Percentiles rank a stretch among this genome's conserved stretches.
Evolutionary conservation across 2,329 filamentous ascomycete species (phyloP).

Genomic region (Periconia macrospinosa): DNA sequence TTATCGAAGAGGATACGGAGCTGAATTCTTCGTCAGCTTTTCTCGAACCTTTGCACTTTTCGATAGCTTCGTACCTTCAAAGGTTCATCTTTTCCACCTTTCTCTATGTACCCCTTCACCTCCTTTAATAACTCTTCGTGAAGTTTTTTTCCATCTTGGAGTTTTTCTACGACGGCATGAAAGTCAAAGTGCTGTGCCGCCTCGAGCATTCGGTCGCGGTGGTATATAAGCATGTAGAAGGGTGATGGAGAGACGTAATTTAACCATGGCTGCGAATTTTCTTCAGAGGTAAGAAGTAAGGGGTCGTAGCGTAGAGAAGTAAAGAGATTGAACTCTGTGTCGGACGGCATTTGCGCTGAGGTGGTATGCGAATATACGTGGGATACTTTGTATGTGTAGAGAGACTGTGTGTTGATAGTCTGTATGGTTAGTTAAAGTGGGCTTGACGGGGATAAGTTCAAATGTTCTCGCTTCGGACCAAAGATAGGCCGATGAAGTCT

Average conservation of each 20-base stretch:
- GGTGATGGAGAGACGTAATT: constrained; percentile 60
- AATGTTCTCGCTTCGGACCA: too few species aligned
- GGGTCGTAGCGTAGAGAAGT: constrained; percentile 45
- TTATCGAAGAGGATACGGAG: constrained; percentile 59
- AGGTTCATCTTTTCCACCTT: constrained; percentile 24
- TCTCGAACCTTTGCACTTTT: constrained; percentile 20
- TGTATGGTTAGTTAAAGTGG: too few species aligned
- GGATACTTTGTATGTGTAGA: too few species aligned
- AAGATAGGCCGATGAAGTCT: too few species aligned
- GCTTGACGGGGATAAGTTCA: too few species aligned
- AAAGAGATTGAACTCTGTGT: constrained; percentile 39
- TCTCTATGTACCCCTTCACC: constrained; percentile 30
- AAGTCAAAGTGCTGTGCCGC: constrained; percentile 56
- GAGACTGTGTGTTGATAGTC: too few species aligned
- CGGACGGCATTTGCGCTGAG: constrained; percentile 18
- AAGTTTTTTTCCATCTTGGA: constrained; percentile 39
- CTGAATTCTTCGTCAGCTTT: neutral
- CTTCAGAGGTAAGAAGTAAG: constrained; percentile 32
- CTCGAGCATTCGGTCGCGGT: constrained; percentile 75
- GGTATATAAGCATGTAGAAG: constrained; percentile 78
- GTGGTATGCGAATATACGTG: too few species aligned
- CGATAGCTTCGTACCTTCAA: constrained; percentile 24
- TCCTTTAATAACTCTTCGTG: constrained; percentile 34
- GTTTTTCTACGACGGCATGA: constrained; percentile 34
- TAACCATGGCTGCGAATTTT: constrained; percentile 50